phyloP scores from a whole-genome alignment of 768 basidiomycete genomes.

The Pisolithus marmoratus region DNA sequence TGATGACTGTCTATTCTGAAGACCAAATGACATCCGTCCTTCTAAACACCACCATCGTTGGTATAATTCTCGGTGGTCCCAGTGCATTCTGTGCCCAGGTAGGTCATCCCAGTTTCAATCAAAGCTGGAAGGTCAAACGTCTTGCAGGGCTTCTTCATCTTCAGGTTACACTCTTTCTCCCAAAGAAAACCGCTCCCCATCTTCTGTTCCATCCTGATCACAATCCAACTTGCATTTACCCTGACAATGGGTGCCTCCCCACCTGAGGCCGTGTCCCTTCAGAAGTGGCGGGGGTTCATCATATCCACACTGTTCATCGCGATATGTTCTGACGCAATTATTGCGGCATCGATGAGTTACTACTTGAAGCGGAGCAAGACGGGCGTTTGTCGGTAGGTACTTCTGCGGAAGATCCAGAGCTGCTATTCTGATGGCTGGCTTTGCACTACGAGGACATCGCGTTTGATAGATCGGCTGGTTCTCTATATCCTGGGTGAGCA shows the following conservation, averaged over 20 bases:
- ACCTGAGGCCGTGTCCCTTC: neutral
- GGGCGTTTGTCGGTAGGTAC: neutral
- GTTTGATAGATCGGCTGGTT: neutral
- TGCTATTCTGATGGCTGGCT: too few relatives aligned
- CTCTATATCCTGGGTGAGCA: neutral
- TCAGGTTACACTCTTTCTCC: neutral
- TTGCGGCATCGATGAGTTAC: neutral
- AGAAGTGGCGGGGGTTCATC: neutral
- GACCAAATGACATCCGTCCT: neutral
- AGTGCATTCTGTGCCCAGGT: neutral
- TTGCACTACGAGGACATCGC: neutral
- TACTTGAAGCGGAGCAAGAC: neutral
- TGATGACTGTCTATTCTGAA: neutral
- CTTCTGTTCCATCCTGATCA: neutral
- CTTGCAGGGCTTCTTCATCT: neutral
- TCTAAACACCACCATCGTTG: neutral
- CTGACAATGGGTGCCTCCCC: neutral
- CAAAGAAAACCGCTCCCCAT: neutral
- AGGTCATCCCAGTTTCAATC: neutral
- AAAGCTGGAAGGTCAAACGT: neutral
- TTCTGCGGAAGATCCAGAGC: too few relatives aligned
- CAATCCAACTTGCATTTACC: neutral
- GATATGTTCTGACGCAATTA: neutral
- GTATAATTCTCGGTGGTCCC: neutral
- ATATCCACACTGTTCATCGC: neutral